These are phyloP conservation scores for Penicillium longicatenatum DNA, from an alignment of 495 filamentous ascomycete genomes.

Conservation along the genomic window DNA sequence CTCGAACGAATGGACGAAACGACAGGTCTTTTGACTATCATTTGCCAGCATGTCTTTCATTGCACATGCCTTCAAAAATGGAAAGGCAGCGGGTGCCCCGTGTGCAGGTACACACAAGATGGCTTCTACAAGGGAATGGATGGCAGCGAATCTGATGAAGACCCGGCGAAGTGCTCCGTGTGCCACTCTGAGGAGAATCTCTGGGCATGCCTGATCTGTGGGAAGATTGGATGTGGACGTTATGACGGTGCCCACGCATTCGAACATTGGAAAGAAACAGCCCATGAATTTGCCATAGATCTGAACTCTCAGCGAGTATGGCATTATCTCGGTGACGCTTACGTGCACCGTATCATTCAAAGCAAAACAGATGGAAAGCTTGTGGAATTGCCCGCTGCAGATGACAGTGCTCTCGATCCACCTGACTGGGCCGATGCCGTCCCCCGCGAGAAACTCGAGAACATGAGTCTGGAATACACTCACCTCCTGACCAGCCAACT, in stretches of 20 bases:
- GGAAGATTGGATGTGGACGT: conserved; percentile 87
- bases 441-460: conserved; percentile 87
- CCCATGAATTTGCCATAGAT: conserved; percentile 90
- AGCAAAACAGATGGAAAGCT: conserved; percentile 87
- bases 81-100: conserved; percentile 90
- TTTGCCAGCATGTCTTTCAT: conserved; percentile 98
- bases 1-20: conserved; percentile 98
- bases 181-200: conserved; percentile 80
- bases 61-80: conserved; percentile 96
- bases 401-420: conserved; percentile 45
- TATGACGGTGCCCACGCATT: conserved; percentile 95
- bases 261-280: conserved; percentile 86
- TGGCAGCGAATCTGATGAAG: conserved; percentile 33
- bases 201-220: conserved; percentile 95
- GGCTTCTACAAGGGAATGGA: conserved; percentile 41
- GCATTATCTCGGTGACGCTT: conserved; percentile 94
- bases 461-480: conserved; percentile 90
- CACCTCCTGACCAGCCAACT: conserved; percentile 89
- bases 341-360: conserved; percentile 93
- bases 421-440: conserved; percentile 67
- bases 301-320: conserved; percentile 91
- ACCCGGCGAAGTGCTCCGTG: conserved; percentile 62
- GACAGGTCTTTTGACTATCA: conserved; percentile 88
- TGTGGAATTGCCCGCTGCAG: conserved; percentile 71
- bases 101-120: conserved; percentile 85